Conservation (phyloP, 2,329 filamentous ascomycete species). For the Nannizziopsis arthrosporioides region DNA sequence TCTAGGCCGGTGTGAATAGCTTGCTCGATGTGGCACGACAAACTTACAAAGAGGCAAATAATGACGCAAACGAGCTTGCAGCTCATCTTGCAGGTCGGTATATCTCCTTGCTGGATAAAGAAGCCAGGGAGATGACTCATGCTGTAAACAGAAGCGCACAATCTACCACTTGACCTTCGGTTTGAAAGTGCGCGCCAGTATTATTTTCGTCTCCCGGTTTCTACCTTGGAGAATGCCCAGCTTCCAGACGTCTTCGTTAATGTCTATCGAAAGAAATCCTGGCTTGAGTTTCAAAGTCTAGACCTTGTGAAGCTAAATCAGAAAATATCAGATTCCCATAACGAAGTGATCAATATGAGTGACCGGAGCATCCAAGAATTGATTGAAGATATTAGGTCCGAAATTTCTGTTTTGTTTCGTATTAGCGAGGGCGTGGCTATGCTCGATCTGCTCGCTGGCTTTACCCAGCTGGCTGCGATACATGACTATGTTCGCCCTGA, state of each 20-base stretch:
- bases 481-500: constrained; percentile 58
- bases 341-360: constrained; percentile 72
- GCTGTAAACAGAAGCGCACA: constrained; percentile 41
- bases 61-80: constrained; percentile 63
- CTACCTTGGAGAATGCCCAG: constrained; percentile 48
- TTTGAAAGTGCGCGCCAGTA: constrained; percentile 71
- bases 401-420: constrained; percentile 64
- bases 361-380: constrained; percentile 64
- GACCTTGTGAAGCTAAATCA: constrained; percentile 69
- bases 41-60: constrained; percentile 78
- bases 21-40: constrained; percentile 79
- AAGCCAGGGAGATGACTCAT: constrained; percentile 11
- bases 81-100: constrained; percentile 53
- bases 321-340: constrained; percentile 66
- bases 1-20: constrained; percentile 63
- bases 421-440: constrained; percentile 78
- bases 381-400: constrained; percentile 56
- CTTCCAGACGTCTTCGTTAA: constrained; percentile 69
- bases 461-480: constrained; percentile 60
- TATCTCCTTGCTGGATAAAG: constrained; percentile 2
- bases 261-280: constrained; percentile 56
- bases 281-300: constrained; percentile 77
- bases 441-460: constrained; percentile 72
- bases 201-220: constrained; percentile 55
- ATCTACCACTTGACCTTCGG: constrained; percentile 54